These are phyloP conservation scores for Tylopilus intermedius DNA, from an alignment of 768 basidiomycete species.

Conservation along the genomic window DNA sequence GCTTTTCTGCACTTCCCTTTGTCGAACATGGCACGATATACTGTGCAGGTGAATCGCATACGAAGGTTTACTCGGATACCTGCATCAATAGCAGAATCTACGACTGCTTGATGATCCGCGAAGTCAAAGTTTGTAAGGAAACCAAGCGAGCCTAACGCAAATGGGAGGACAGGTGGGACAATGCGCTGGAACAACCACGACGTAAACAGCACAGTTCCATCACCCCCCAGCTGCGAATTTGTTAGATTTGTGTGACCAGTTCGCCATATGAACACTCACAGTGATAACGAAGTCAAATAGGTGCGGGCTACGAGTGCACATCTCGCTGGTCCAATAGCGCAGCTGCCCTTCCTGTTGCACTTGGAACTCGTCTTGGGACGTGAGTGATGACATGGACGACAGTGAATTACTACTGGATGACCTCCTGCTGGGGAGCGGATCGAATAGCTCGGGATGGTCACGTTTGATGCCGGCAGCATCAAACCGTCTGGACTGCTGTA, in stretches of 20 bases:
- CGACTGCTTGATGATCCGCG: slow-evolving; percentile 73
- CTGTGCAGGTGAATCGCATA: slow-evolving; percentile 99
- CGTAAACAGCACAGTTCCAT: slow-evolving; percentile 97
- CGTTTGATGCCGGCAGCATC: slow-evolving; percentile 85
- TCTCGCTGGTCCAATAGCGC: slow-evolving; percentile 94
- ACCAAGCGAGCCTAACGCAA: slow-evolving; percentile 94
- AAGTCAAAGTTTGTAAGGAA: slow-evolving; percentile 98
- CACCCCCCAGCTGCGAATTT: slow-evolving; percentile 78
- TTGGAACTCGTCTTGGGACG: slow-evolving; percentile 36
- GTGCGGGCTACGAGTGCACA: slow-evolving; percentile 89
- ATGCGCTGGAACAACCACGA: slow-evolving; percentile 99
- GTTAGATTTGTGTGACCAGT: slow-evolving; percentile 10
- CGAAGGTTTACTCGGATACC: slow-evolving; percentile 97
- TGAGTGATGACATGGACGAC: slow-evolving; percentile 49
- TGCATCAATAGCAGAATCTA: slow-evolving; percentile 83
- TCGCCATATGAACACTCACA: slow-evolving; percentile 43
- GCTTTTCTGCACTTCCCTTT: slow-evolving; percentile 68
- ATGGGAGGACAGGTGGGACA: slow-evolving; percentile 96
- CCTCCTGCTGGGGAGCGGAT: slow-evolving; percentile 70
- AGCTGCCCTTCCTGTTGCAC: slow-evolving; percentile 77
- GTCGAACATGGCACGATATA: slow-evolving; percentile 86
- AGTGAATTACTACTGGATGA: slow-evolving; percentile 63
- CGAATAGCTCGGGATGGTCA: slow-evolving; percentile 85
- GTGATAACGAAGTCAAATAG: slow-evolving; percentile 98
- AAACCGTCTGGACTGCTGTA: slow-evolving; percentile 84